phyloP scores from a whole-genome alignment of 495 filamentous ascomycete genomes.

The Aeminium ludgeri region DNA sequence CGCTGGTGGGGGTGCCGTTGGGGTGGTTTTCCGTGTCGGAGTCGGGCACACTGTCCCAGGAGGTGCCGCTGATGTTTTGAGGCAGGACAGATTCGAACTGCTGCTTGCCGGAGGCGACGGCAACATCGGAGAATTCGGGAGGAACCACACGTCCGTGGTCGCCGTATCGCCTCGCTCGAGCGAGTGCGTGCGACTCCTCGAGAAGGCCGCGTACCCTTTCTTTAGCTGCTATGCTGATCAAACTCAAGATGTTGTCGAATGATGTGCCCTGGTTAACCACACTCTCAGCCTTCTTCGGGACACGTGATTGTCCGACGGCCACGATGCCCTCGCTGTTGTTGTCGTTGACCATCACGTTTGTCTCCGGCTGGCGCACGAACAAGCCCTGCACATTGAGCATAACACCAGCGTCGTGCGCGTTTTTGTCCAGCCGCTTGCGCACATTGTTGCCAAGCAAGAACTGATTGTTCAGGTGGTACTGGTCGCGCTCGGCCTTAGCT shows the following conservation, averaged over 20 bases:
- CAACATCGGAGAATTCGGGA: slow-evolving; percentile 50
- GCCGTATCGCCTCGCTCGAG: slow-evolving; percentile 48
- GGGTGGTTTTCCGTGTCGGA: slow-evolving; percentile 14
- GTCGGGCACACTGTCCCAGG: slow-evolving; percentile 22
- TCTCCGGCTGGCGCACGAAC: slow-evolving; percentile 33
- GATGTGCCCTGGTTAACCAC: slow-evolving; percentile 27
- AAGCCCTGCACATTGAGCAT: slow-evolving; percentile 47
- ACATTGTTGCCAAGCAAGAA: slow-evolving; percentile 33
- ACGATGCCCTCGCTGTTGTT: slow-evolving; percentile 38
- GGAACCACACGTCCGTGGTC: slow-evolving; percentile 52
- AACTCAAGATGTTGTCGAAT: slow-evolving; percentile 55
- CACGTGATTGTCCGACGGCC: slow-evolving; percentile 14
- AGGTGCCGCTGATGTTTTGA: slow-evolving; percentile 20
- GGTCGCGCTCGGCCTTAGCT: slow-evolving; percentile 32
- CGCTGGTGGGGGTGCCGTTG: not conserved
- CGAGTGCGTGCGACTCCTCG: slow-evolving; percentile 49
- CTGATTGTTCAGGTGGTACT: slow-evolving; percentile 41
- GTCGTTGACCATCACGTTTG: slow-evolving; percentile 22
- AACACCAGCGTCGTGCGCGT: slow-evolving; percentile 38
- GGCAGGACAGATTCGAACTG: slow-evolving; percentile 26
- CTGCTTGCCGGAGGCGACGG: slow-evolving; percentile 15
- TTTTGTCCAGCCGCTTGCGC: slow-evolving; percentile 30
- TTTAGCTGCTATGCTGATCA: slow-evolving; percentile 59
- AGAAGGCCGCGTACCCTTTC: slow-evolving; percentile 51
- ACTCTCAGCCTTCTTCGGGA: slow-evolving; percentile 7